phyloP scores from a whole-genome alignment of 2,329 filamentous ascomycete species.

The Epichloe brachyelytri region DNA sequence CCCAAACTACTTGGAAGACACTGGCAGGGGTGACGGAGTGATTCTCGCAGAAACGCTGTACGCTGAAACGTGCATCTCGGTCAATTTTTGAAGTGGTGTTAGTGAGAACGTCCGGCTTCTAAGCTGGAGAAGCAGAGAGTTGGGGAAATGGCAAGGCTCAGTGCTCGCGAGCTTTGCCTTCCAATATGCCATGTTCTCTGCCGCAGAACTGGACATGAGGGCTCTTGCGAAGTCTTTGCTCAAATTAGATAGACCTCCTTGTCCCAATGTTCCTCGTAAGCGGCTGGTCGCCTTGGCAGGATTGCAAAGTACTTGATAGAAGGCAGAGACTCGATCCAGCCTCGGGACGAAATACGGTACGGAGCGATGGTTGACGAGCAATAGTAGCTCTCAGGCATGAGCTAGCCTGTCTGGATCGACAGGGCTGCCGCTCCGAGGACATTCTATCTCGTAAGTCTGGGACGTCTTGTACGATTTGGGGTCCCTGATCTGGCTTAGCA shows the following conservation, averaged over 20 bases:
- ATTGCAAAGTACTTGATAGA: slow-evolving; percentile 2
- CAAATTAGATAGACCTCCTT: too few relatives aligned
- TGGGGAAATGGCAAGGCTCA: slow-evolving; percentile 5
- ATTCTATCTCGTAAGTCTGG: neutral
- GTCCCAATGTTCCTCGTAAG: neutral
- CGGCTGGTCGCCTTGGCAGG: neutral
- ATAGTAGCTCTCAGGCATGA: slow-evolving; percentile 6
- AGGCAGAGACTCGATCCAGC: slow-evolving; percentile 2
- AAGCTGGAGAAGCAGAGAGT: too few relatives aligned
- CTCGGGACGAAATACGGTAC: slow-evolving; percentile 6
- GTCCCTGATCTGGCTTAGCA: slow-evolving; percentile 14
- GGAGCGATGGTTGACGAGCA: slow-evolving; percentile 5
- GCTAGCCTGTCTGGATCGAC: slow-evolving; percentile 3
- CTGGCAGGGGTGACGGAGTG: slow-evolving; percentile 4
- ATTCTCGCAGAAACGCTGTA: neutral
- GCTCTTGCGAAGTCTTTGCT: neutral
- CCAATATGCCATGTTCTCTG: slow-evolving; percentile 4
- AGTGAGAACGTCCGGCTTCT: too few relatives aligned
- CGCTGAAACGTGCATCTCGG: too few relatives aligned
- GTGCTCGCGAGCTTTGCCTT: slow-evolving; percentile 1
- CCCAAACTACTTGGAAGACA: slow-evolving; percentile 5
- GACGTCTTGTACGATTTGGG: slow-evolving; percentile 2
- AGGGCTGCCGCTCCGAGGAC: neutral
- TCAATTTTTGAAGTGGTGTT: neutral
- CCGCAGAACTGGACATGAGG: neutral